These are phyloP conservation scores for Ophiocordyceps camponoti-leonardi DNA, from an alignment of 2,329 filamentous ascomycete species.

Conservation along the genomic window DNA sequence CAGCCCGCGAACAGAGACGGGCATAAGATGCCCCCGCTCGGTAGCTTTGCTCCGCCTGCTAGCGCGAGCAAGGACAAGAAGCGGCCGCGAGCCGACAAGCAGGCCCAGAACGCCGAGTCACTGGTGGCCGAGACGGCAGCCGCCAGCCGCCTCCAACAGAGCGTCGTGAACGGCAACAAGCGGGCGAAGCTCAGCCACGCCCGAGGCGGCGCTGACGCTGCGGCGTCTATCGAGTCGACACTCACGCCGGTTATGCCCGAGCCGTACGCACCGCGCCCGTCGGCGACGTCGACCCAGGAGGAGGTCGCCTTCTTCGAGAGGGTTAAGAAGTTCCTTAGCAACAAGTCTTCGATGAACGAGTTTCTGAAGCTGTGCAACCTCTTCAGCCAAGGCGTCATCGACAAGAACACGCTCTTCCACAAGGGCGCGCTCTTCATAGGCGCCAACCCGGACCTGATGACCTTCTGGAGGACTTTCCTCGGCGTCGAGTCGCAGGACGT, in stretches of 20 bases:
- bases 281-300: constrained; percentile 59
- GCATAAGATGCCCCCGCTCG: constrained; percentile 80
- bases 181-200: constrained; percentile 60
- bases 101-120: constrained; percentile 27
- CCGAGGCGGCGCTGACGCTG: constrained; percentile 38
- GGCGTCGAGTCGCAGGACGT: constrained; percentile 62
- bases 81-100: constrained; percentile 47
- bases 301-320: constrained; percentile 91
- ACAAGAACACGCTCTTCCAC: constrained; percentile 64
- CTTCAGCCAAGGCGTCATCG: constrained; percentile 84
- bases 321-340: constrained; percentile 89
- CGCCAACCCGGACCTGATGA: constrained; percentile 74
- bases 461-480: constrained; percentile 74
- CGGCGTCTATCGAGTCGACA: constrained; percentile 61
- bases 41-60: constrained; percentile 72
- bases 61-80: constrained; percentile 90
- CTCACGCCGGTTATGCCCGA: constrained; percentile 78
- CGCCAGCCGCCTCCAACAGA: constrained; percentile 14
- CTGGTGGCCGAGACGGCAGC: constrained; percentile 25
- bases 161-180: constrained; percentile 29
- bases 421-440: constrained; percentile 78
- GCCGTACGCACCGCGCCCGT: constrained; percentile 61
- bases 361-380: constrained; percentile 95
- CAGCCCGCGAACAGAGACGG: constrained; percentile 37
- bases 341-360: constrained; percentile 83